phyloP scores from a whole-genome alignment of 2,329 filamentous ascomycete species.

The Rhynchosporium secalis region DNA sequence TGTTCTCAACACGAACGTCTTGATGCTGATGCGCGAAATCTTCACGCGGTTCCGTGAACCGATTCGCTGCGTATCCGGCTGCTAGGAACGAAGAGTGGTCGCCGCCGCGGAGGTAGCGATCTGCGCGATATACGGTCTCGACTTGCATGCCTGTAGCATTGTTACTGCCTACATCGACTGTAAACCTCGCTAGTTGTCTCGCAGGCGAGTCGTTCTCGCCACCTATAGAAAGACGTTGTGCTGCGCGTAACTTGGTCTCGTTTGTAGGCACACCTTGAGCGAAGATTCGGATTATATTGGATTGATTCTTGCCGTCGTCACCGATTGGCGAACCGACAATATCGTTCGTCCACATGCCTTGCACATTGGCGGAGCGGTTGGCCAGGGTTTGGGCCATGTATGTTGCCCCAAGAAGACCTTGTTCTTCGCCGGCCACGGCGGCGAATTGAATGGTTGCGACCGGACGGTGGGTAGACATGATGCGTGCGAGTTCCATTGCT shows the following conservation, averaged over 20 bases:
- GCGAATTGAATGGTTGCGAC: slow-evolving; percentile 56
- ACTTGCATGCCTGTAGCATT: slow-evolving; percentile 54
- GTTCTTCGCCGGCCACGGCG: slow-evolving; percentile 59
- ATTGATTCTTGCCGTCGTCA: slow-evolving; percentile 48
- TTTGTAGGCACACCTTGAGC: slow-evolving; percentile 45
- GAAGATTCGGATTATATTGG: slow-evolving; percentile 56
- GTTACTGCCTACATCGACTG: slow-evolving; percentile 55
- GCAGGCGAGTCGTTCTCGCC: slow-evolving; percentile 57
- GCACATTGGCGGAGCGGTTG: slow-evolving; percentile 53
- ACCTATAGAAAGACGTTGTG: slow-evolving; percentile 47
- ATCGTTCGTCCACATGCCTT: slow-evolving; percentile 51
- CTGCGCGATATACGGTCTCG: slow-evolving; percentile 55
- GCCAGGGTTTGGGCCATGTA: slow-evolving; percentile 54
- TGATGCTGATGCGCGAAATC: slow-evolving; percentile 60
- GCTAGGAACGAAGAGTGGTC: slow-evolving; percentile 57
- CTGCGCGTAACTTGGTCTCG: slow-evolving; percentile 43
- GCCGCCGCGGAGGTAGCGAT: slow-evolving; percentile 56
- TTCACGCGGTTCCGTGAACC: slow-evolving; percentile 60
- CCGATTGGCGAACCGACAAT: slow-evolving; percentile 54
- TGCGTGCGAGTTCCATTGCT: slow-evolving; percentile 55
- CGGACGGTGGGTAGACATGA: slow-evolving; percentile 50
- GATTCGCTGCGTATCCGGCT: slow-evolving; percentile 51
- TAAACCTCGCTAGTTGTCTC: slow-evolving; percentile 55
- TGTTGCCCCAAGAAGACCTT: slow-evolving; percentile 52
- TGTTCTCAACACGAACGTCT: slow-evolving; percentile 50